These are phyloP conservation scores for Aspergillus hancockii DNA, from an alignment of 495 filamentous ascomycete species.

Conservation along the genomic window DNA sequence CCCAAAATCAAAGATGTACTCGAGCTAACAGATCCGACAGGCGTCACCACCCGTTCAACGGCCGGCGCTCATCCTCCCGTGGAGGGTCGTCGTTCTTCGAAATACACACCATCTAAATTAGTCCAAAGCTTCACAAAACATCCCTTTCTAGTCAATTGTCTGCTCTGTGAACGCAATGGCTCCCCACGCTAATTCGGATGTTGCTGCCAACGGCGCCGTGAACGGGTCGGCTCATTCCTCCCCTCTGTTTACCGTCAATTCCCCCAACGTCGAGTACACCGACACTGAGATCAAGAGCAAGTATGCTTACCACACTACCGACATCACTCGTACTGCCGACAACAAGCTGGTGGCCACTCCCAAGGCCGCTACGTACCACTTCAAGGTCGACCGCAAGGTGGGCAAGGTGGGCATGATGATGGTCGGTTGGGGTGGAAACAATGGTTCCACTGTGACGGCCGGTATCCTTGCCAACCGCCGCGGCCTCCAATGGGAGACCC, in stretches of 20 bases:
- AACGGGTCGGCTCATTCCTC: conserved; percentile 65
- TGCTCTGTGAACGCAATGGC: conserved; percentile 65
- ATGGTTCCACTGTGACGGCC: conserved; percentile 94
- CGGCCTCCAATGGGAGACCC: conserved; percentile 86
- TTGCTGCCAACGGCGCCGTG: conserved; percentile 62
- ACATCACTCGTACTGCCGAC: conserved; percentile 67
- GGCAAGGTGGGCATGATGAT: conserved; percentile 96
- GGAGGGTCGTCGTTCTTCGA: conserved; percentile 83
- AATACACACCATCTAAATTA: conserved; percentile 59
- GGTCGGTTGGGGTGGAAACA: conserved; percentile 98
- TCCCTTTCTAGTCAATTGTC: conserved; percentile 19
- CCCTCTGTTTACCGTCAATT: conserved; percentile 81
- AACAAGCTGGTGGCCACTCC: conserved; percentile 83
- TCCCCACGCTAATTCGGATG: conserved; percentile 78
- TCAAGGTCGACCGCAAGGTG: conserved; percentile 93
- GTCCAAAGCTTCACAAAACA: conserved; percentile 20
- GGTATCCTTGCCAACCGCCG: conserved; percentile 96
- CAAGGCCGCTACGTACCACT: conserved; percentile 89
- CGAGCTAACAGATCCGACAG: conserved; percentile 46
- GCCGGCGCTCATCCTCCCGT: conserved; percentile 88
- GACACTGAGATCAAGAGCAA: conserved; percentile 85
- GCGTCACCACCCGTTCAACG: conserved; percentile 96
- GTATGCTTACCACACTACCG: conserved; percentile 95
- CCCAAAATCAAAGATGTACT: not conserved
- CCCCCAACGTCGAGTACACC: conserved; percentile 90